These are phyloP conservation scores for Flaveria bidentis DNA, from an alignment of 129 eudicot species.

Conservation along the genomic window DNA sequence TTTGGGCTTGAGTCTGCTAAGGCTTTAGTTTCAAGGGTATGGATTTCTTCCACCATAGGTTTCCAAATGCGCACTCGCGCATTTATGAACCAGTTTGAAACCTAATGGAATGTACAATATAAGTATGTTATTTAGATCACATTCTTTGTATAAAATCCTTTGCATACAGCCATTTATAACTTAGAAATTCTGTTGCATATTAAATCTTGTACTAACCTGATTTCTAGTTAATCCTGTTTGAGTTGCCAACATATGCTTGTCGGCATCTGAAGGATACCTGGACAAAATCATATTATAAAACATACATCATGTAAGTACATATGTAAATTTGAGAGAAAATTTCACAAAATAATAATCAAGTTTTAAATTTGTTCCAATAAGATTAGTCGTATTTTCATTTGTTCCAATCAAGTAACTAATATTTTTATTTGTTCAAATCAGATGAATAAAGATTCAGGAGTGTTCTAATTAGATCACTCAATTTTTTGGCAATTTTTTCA, in stretches of 20 bases:
- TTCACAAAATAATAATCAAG: no score
- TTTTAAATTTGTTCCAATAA: no score
- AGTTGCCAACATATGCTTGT: conserved; percentile 85
- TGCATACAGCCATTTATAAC: not conserved
- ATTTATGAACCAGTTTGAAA: conserved; percentile 86
- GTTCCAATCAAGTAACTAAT: no score
- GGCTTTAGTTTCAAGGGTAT: conserved; percentile 72
- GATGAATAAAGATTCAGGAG: no score
- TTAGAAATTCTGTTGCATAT: not conserved
- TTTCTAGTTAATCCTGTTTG: conserved; percentile 86
- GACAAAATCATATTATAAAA: conserved; percentile 12
- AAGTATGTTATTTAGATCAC: not conserved
- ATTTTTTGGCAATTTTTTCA: no score
- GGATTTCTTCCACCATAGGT: conserved; percentile 93
- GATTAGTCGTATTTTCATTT: no score
- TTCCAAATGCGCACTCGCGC: conserved; percentile 89
- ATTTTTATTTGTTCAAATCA: no score
- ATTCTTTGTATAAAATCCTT: no score
- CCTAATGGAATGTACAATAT: conserved; percentile 37
- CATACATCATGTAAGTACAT: not conserved
- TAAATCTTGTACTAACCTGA: conserved; percentile 51
- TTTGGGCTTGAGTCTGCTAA: not conserved
- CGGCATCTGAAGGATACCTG: conserved; percentile 92
- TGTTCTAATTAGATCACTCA: no score
- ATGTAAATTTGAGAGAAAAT: not conserved